These are phyloP conservation scores for Thecaphora thlaspeos DNA, from an alignment of 1,284 basidiomycete genomes.

Conservation along the genomic window DNA sequence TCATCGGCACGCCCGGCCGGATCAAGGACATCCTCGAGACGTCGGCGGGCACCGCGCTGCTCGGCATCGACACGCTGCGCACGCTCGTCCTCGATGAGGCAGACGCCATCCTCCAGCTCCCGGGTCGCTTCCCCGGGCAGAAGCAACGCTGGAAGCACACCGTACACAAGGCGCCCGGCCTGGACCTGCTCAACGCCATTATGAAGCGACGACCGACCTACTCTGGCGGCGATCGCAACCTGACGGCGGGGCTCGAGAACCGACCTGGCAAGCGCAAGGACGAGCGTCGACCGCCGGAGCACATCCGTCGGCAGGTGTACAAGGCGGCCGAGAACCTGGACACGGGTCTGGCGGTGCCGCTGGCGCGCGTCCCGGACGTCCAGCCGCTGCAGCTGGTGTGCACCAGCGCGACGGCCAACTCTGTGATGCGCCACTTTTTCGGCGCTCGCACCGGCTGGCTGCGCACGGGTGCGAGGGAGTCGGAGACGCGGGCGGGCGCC, in stretches of 20 bases:
- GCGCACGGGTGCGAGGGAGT: conserved; percentile 42
- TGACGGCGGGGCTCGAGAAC: conserved; percentile 47
- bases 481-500: not conserved
- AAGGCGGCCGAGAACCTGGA: conserved; percentile 26
- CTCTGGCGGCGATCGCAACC: conserved; percentile 44
- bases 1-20: conserved; percentile 52
- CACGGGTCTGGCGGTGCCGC: conserved; percentile 24
- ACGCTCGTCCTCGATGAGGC: conserved; percentile 54
- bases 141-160: conserved; percentile 50
- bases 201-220: conserved; percentile 45
- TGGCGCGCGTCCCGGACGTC: conserved; percentile 14
- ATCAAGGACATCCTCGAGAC: conserved; percentile 42
- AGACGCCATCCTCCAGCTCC: conserved; percentile 51
- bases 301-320: conserved; percentile 40
- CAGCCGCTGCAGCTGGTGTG: conserved; percentile 50
- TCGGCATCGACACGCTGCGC: conserved; percentile 43
- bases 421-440: conserved; percentile 55
- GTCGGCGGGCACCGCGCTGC: conserved; percentile 30
- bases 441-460: conserved; percentile 55
- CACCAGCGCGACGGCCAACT: conserved; percentile 53
- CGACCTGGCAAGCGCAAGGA: conserved; percentile 23
- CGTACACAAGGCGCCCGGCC: conserved; percentile 47
- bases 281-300: conserved; percentile 41
- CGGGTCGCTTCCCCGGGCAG: conserved; percentile 48
- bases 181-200: conserved; percentile 43